phyloP scores from a whole-genome alignment of 768 basidiomycete species.

The Mrakia gelida region DNA sequence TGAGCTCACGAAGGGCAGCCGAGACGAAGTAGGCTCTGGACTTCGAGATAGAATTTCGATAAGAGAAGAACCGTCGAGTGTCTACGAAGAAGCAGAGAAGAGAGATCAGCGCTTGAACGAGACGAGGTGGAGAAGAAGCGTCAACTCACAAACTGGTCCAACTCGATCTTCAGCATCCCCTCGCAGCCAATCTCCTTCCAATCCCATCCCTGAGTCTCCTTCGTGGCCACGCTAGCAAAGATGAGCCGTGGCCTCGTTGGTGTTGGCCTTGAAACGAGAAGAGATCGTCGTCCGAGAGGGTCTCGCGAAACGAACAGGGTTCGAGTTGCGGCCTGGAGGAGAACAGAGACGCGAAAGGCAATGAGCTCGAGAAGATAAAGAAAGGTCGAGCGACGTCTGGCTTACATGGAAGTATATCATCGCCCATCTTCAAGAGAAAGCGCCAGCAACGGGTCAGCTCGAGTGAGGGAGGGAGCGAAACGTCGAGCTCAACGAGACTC shows the following conservation, averaged over 20 bases:
- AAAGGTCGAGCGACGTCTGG: too few species aligned
- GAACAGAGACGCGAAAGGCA: not conserved
- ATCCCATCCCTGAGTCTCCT: conserved; percentile 12
- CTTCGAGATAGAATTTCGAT: not conserved
- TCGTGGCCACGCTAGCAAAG: conserved; percentile 45
- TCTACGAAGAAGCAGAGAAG: not conserved
- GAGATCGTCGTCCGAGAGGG: conserved; percentile 79
- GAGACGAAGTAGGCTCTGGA: not conserved
- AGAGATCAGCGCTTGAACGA: not conserved
- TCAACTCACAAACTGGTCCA: conserved; percentile 13
- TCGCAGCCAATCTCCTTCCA: conserved; percentile 26
- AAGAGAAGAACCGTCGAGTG: not conserved
- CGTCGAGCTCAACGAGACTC: conserved; percentile 40
- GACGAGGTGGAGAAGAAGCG: not conserved
- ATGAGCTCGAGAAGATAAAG: not conserved
- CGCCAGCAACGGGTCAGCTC: not conserved
- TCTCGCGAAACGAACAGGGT: conserved; percentile 71
- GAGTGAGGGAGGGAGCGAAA: not conserved
- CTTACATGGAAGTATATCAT: conserved; percentile 70
- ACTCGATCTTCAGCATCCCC: not conserved
- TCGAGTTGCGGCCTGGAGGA: conserved; percentile 36
- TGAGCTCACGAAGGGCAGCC: not conserved
- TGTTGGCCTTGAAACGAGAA: conserved; percentile 64
- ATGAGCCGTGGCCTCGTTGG: conserved; percentile 53
- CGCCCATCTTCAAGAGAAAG: conserved; percentile 45